Conservation (phyloP, 305 asterid species). For the Plantago rigida region DNA sequence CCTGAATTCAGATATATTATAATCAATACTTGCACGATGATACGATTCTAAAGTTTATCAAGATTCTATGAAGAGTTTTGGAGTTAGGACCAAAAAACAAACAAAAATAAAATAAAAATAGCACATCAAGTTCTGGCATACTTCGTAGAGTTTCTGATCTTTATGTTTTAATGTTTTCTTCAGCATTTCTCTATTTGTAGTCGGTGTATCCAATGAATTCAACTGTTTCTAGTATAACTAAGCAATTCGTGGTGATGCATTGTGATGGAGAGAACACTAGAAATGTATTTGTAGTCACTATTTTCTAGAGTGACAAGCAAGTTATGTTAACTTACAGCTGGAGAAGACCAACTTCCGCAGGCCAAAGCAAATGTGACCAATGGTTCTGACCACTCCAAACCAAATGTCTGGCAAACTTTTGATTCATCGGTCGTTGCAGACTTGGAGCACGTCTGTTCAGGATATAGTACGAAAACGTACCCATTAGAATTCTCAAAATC, state of each 20-base stretch:
- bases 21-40: background rate
- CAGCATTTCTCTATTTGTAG: too few species aligned
- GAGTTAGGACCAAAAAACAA: too few species aligned
- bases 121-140: too few species aligned
- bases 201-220: too few species aligned
- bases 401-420: slow-evolving; percentile 41
- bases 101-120: too few species aligned
- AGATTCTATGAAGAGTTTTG: too few species aligned
- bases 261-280: background rate
- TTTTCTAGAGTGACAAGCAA: background rate
- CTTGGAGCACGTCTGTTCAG: slow-evolving; percentile 47
- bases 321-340: slow-evolving; percentile 55
- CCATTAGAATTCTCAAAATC: background rate
- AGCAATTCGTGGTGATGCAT: background rate
- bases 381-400: slow-evolving; percentile 89
- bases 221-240: too few species aligned
- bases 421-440: slow-evolving; percentile 43
- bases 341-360: slow-evolving; percentile 90
- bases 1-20: slow-evolving; percentile 29
- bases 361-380: slow-evolving; percentile 77
- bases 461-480: slow-evolving; percentile 7
- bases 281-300: background rate
- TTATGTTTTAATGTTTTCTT: too few species aligned
- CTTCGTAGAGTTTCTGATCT: too few species aligned
- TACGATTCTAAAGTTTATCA: too few species aligned